Percentiles rank a stretch among this genome's conserved stretches.
Conservation (phyloP, 495 filamentous ascomycete genomes). For the Durotheca rogersii region DNA sequence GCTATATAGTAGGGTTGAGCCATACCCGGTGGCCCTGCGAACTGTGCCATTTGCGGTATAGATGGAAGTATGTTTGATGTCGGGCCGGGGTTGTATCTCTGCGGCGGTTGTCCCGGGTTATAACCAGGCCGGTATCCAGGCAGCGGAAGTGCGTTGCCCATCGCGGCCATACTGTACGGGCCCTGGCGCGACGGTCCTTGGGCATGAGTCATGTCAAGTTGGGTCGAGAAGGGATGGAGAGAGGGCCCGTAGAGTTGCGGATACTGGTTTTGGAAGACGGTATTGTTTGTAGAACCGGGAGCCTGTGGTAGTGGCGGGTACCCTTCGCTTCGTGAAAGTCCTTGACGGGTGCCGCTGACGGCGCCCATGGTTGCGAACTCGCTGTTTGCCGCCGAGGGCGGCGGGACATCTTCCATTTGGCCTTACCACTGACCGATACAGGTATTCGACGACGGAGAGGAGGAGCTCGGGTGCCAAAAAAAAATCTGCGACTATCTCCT, state of each 20-base stretch:
- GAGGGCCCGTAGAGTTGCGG: conserved; percentile 37
- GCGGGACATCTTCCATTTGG: conserved; percentile 46
- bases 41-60: conserved; percentile 51
- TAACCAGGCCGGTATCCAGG: conserved; percentile 38
- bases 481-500: conserved; percentile 12
- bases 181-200: conserved; percentile 34
- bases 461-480: conserved; percentile 18
- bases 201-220: conserved; percentile 41
- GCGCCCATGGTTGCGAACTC: conserved; percentile 37
- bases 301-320: conserved; percentile 25
- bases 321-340: conserved; percentile 20
- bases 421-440: conserved; percentile 19
- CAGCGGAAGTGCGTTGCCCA: conserved; percentile 45
- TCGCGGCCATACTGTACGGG: conserved; percentile 43
- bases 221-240: conserved; percentile 39
- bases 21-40: conserved; percentile 38
- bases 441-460: conserved; percentile 17
- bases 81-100: conserved; percentile 43
- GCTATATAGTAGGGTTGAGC: conserved; percentile 42
- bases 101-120: conserved; percentile 39
- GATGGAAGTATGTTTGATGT: conserved; percentile 46
- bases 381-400: conserved; percentile 33
- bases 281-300: conserved; percentile 24
- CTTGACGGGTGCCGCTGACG: conserved; percentile 20
- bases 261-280: conserved; percentile 34